Base-by-base conservation (phyloP, 2,329 filamentous ascomycete genomes). In the Cladophialophora yegresii region DNA sequence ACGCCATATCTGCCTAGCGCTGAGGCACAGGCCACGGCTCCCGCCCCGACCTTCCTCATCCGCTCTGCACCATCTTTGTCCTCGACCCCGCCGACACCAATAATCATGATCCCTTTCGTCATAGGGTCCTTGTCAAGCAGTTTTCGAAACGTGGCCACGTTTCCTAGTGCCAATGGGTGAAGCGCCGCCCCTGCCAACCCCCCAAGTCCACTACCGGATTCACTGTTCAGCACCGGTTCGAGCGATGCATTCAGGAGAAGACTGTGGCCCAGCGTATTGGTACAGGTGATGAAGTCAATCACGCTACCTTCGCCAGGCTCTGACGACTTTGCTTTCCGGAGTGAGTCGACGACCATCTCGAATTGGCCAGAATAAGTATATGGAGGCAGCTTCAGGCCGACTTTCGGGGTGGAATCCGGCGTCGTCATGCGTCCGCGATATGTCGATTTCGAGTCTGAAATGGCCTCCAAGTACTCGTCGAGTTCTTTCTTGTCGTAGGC, bases 331-430 rank as follows among this genome's bases (percentile, higher is more conserved):
- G 66, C 65, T 4, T 57, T 58, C 9, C 40, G 71, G 5, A 92
- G 75, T 0, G 86, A 84, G 0, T 75, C 67, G 1, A 86, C 74
- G 13, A 93, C 75, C 20, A 78, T 79, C 0, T 78, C 73, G 72
- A 89, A 93, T 72, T 93, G 86, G 0, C 81, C 84, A 0, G 82
- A 77, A 72, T 92, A 85, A 0, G 89, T 93, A 71, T 91, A 93
- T 0, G 90, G 90, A 4, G 90, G 90, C 0, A 86, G 88, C 73
- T 93, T 93, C 68, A 93, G 80, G 0, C 90, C 90, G 50, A 86
- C 77, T 0, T 79, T 77, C 0, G 86, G 76, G 69, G 2, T 82
- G 75, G 16, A 83, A 66, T 6, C 73, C 67, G 9, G 71, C 60
- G 64, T 63, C 1, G 59, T 64, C 61, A 70, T 67, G 36, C 69